Conservation (phyloP, 2,329 filamentous ascomycete species). For the Aspergillus alliaceus region DNA sequence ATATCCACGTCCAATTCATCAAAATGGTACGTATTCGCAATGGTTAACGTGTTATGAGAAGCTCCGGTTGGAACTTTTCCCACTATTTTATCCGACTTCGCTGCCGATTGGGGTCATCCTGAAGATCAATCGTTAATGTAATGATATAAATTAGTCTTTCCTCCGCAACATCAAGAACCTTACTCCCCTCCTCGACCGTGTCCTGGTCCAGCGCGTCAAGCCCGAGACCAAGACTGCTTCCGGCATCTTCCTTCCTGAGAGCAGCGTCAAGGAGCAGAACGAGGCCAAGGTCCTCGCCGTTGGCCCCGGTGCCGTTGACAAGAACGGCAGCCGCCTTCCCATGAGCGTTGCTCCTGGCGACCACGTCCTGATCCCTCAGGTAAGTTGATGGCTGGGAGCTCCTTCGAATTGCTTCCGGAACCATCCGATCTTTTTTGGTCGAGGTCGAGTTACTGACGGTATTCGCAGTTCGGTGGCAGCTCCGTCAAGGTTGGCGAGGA, state of each 20-base stretch:
- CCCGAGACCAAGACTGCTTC: constrained; percentile 93
- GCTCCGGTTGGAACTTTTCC: constrained; percentile 11
- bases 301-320: constrained; percentile 83
- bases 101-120: too few relatives aligned
- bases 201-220: constrained; percentile 97
- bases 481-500: constrained; percentile 97
- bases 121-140: neutral
- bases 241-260: constrained; percentile 97
- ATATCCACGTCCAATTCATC: constrained; percentile 4
- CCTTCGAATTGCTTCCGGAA: constrained; percentile 6
- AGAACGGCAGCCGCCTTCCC: constrained; percentile 81
- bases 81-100: neutral
- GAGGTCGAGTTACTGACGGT: constrained; percentile 20
- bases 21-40: constrained; percentile 26
- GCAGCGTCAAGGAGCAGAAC: constrained; percentile 95
- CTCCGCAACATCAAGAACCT: constrained; percentile 96
- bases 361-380: constrained; percentile 93
- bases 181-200: constrained; percentile 92
- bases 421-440: neutral
- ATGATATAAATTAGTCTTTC: constrained; percentile 45
- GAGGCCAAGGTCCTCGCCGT: constrained; percentile 96
- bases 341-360: constrained; percentile 84
- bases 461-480: constrained; percentile 77
- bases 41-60: neutral
- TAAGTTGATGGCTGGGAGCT: constrained; percentile 46